These are phyloP conservation scores for Pezicula neosporulosa DNA, from an alignment of 2,329 filamentous ascomycete genomes.

Conservation along the genomic window DNA sequence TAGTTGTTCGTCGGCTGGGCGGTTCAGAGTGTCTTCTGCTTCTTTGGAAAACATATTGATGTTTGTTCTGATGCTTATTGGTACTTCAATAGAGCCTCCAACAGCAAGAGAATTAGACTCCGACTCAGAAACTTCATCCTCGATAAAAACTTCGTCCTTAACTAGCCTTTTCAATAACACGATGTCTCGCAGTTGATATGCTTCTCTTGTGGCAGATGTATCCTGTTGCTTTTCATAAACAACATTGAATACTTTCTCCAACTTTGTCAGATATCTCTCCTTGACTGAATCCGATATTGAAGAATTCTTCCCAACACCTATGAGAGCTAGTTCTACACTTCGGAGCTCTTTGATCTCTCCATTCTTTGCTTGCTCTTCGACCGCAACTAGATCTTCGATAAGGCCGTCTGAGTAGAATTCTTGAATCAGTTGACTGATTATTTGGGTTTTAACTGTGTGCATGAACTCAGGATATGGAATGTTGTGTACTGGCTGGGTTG, in stretches of 20 bases:
- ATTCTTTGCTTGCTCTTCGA: slow-evolving; percentile 12
- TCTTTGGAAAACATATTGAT: not conserved
- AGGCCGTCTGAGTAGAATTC: slow-evolving; percentile 14
- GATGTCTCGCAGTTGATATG: not conserved
- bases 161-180: not conserved
- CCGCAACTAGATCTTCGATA: slow-evolving; percentile 15
- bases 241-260: not conserved
- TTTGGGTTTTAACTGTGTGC: slow-evolving; percentile 9
- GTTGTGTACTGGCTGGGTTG: not conserved
- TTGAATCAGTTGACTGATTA: slow-evolving; percentile 20
- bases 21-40: not conserved
- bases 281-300: not conserved
- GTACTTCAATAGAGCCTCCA: not conserved
- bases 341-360: slow-evolving; percentile 14
- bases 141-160: not conserved
- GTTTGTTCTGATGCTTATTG: not conserved
- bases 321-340: not conserved
- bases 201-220: not conserved
- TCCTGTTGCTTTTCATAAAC: not conserved
- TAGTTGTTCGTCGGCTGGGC: not conserved
- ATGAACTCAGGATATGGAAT: slow-evolving; percentile 13
- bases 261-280: not conserved
- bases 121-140: not conserved
- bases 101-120: not conserved
- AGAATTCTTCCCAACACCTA: not conserved